These are phyloP conservation scores for Dothideomycetes sp. DNA, from an alignment of 2,329 filamentous ascomycete species.

Conservation along the genomic window DNA sequence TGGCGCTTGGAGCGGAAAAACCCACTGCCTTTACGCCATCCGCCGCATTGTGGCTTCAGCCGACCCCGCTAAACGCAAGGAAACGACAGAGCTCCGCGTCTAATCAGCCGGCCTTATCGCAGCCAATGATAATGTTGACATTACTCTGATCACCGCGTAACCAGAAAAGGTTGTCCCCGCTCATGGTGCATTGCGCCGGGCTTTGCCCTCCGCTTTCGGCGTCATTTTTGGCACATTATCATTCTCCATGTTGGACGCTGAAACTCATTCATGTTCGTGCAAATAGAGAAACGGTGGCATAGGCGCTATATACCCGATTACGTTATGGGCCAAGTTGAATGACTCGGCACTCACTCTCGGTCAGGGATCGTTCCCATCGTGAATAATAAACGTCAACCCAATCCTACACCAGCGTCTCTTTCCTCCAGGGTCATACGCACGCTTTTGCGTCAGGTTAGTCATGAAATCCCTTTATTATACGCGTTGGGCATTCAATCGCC, in stretches of 20 bases:
- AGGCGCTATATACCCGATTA: neutral
- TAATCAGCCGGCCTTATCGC: conserved; percentile 8
- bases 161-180: neutral
- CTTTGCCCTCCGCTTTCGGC: conserved; percentile 6
- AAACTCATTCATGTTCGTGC: neutral
- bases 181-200: no score
- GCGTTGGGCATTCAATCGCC: no score
- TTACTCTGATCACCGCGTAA: conserved; percentile 8
- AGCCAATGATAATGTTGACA: conserved; percentile 7
- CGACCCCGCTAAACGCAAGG: neutral
- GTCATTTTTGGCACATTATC: neutral
- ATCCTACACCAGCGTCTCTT: no score
- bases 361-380: neutral
- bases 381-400: neutral
- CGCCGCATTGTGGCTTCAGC: neutral
- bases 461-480: no score
- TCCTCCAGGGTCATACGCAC: no score
- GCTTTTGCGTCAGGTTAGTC: neutral
- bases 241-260: neutral
- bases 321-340: neutral
- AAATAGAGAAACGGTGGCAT: neutral
- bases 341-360: neutral
- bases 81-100: neutral
- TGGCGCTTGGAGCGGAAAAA: neutral
- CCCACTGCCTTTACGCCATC: neutral